Percentiles rank a stretch among this genome's conserved stretches.
These are phyloP conservation scores for Colletotrichum cordylinicola DNA, from an alignment of 2,329 filamentous ascomycete genomes.

Conservation along the genomic window DNA sequence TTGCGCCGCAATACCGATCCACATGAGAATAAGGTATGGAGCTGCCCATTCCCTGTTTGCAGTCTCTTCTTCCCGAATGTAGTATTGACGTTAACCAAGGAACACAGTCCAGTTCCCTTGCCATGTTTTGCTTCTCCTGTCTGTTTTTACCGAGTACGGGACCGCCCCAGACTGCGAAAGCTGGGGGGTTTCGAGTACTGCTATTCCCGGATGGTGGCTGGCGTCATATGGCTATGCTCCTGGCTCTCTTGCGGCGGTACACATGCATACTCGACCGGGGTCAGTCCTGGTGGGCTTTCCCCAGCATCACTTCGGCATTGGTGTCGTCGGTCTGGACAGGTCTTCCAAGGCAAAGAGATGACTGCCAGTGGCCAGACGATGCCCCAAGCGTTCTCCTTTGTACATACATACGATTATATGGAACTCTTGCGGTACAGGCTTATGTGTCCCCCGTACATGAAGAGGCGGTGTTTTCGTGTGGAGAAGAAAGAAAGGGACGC, in stretches of 20 bases:
- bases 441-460: not conserved
- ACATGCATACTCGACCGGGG: not conserved
- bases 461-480: not conserved
- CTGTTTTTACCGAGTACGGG: not conserved
- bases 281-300: not conserved
- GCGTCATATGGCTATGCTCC: not conserved
- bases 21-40: not conserved
- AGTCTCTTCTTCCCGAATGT: not conserved
- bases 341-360: not conserved
- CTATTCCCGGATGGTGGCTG: not conserved
- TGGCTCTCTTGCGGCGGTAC: not conserved
- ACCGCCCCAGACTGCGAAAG: not conserved
- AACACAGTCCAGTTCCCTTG: not conserved
- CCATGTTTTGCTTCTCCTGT: not conserved
- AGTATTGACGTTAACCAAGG: not conserved
- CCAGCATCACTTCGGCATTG: not conserved
- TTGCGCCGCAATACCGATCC: constrained; percentile 10
- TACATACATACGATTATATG: not conserved
- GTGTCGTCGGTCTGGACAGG: not conserved
- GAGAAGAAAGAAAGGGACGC: not conserved
- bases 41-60: not conserved
- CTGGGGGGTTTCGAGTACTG: not conserved
- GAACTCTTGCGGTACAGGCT: not conserved
- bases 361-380: not conserved
- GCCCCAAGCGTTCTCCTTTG: not conserved